Evolutionary conservation across 2,329 filamentous ascomycete species (phyloP).

Genomic region (Aspergillus carbonarius): DNA sequence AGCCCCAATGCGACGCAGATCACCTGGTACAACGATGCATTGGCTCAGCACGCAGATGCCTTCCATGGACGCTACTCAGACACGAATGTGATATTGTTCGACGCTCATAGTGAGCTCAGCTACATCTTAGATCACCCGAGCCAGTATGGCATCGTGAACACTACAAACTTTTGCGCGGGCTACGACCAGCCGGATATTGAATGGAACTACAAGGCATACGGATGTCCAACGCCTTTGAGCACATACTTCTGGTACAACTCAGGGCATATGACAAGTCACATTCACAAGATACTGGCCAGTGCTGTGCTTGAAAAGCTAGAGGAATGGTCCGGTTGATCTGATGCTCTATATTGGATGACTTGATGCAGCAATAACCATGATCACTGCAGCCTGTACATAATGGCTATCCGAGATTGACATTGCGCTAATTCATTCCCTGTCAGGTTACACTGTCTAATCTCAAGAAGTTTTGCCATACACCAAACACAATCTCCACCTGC

Average conservation of each 20-base stretch:
- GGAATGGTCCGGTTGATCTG: conserved; percentile 7
- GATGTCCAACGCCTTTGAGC: conserved; percentile 43
- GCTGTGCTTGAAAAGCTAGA: conserved; percentile 19
- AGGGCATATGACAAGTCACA: conserved; percentile 47
- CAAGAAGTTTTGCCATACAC: too few species aligned
- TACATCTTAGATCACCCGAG: conserved; percentile 44
- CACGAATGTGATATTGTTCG: conserved; percentile 45
- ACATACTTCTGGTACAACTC: conserved; percentile 52
- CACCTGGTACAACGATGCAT: conserved; percentile 44
- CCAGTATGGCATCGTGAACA: conserved; percentile 47
- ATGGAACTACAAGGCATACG: conserved; percentile 46
- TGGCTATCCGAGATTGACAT: too few species aligned
- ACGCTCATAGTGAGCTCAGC: conserved; percentile 46
- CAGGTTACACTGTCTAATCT: too few species aligned
- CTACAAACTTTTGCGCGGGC: conserved; percentile 46
- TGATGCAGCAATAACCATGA: too few species aligned
- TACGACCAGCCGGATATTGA: conserved; percentile 50
- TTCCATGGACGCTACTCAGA: conserved; percentile 37
- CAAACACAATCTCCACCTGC: too few species aligned
- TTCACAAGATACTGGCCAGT: conserved; percentile 41
- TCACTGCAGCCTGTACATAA: background rate
- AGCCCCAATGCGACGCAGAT: conserved; percentile 51
- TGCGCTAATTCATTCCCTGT: too few species aligned
- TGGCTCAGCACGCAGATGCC: conserved; percentile 32
- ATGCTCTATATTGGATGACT: background rate